A percentile compares a stretch with the other conserved stretches of the same genome.
These are phyloP conservation scores for Tuctoria greenei DNA, from an alignment of 176 grass and related monocot species.

Conservation along the genomic window DNA sequence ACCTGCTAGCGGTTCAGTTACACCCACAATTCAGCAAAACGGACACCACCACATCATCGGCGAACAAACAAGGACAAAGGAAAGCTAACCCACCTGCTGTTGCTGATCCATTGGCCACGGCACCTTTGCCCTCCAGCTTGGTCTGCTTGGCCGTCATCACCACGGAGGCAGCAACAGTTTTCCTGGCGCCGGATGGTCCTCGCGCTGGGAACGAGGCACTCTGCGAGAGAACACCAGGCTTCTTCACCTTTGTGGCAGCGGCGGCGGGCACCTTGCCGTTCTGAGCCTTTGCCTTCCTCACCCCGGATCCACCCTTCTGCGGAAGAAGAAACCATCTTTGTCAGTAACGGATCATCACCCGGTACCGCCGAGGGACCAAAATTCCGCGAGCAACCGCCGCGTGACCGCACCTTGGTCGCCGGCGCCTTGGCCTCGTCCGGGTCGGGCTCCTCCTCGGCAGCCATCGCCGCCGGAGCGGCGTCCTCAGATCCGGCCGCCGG, in stretches of 20 bases:
- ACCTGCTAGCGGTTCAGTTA: background rate
- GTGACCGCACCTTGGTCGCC: slow-evolving; percentile 36
- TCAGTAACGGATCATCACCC: background rate
- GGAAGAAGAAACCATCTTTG: background rate
- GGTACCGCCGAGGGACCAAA: background rate
- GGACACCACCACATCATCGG: background rate
- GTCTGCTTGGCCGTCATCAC: slow-evolving; percentile 30
- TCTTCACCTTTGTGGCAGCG: slow-evolving; percentile 32
- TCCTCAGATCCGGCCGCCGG: slow-evolving; percentile 27
- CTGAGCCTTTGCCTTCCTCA: slow-evolving; percentile 41
- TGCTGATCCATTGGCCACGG: slow-evolving; percentile 44
- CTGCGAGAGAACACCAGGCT: slow-evolving; percentile 47
- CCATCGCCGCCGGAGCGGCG: background rate
- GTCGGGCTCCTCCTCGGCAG: background rate
- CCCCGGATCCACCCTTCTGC: slow-evolving; percentile 64
- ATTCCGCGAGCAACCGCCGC: slow-evolving; percentile 1
- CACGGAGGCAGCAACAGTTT: background rate
- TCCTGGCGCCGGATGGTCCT: slow-evolving; percentile 34
- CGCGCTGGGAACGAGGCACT: slow-evolving; percentile 63
- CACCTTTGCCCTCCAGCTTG: slow-evolving; percentile 46
- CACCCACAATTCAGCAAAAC: slow-evolving; percentile 22
- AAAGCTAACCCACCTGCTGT: slow-evolving; percentile 27
- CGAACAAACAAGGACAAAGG: background rate
- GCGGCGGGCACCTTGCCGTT: slow-evolving; percentile 44
- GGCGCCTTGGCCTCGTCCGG: slow-evolving; percentile 2